Conservation (phyloP, 164 flowering plant species). For the Litsea cubeba region DNA sequence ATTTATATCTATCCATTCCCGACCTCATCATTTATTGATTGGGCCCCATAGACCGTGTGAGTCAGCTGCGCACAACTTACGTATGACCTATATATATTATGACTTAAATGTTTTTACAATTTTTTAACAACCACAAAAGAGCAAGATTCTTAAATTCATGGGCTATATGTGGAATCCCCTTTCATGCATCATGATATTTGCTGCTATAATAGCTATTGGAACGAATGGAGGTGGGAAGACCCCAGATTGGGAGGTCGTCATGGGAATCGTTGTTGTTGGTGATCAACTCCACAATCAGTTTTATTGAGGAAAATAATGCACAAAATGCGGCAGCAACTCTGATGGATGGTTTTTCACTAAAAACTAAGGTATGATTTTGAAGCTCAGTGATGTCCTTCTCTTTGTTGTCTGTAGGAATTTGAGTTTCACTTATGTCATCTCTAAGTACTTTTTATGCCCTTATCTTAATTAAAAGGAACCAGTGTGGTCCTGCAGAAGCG, state of each 20-base stretch:
- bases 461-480: too few species aligned
- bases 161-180: conserved; percentile 84
- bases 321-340: conserved; percentile 84
- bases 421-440: too few species aligned
- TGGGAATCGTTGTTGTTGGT: conserved; percentile 56
- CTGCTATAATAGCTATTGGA: conserved; percentile 67
- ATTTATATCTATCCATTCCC: too few species aligned
- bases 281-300: conserved; percentile 69
- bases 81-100: too few species aligned
- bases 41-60: too few species aligned
- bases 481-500: too few species aligned
- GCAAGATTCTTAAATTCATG: conserved; percentile 60
- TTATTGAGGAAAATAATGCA: conserved; percentile 76
- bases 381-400: too few species aligned
- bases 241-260: conserved; percentile 55
- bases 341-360: conserved; percentile 74
- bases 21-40: too few species aligned
- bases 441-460: too few species aligned
- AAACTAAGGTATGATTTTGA: conserved; percentile 51
- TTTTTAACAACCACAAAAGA: conserved; percentile 33
- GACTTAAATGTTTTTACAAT: too few species aligned
- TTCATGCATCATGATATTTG: conserved; percentile 80
- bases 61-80: too few species aligned
- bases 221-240: conserved; percentile 73
- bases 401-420: too few species aligned